A percentile compares a stretch with the other conserved stretches of the same genome.
phyloP scores from a whole-genome alignment of 139 green algal species.

The Chlorella ohadii region DNA sequence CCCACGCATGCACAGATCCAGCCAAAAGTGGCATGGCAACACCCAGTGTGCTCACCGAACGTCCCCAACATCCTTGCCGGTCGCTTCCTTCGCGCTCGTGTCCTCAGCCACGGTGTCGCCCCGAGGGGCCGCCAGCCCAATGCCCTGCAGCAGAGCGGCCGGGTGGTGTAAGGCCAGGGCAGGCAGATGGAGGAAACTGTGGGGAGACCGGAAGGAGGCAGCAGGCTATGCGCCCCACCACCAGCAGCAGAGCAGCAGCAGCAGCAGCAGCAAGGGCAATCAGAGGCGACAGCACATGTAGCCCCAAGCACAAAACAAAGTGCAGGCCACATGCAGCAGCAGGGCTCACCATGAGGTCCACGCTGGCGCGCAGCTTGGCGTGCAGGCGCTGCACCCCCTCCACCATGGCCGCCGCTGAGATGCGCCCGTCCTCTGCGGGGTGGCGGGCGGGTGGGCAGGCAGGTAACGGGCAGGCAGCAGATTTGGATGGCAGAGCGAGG shows the following conservation, averaged over 20 bases:
- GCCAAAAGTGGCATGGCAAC: too few species aligned
- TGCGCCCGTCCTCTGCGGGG: constrained; percentile 1
- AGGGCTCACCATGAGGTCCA: constrained; percentile 62
- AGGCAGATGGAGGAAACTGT: too few species aligned
- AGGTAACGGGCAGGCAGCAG: background rate
- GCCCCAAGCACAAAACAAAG: too few species aligned
- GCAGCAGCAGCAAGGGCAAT: too few species aligned
- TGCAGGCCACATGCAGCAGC: too few species aligned
- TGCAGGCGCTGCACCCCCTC: constrained; percentile 62
- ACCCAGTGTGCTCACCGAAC: constrained; percentile 54
- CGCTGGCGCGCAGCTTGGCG: constrained; percentile 55
- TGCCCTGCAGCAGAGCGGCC: constrained; percentile 24
- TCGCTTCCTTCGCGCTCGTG: background rate
- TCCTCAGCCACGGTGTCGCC: constrained; percentile 67
- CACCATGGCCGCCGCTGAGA: constrained; percentile 14
- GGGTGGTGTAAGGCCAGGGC: too few species aligned
- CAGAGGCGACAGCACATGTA: too few species aligned
- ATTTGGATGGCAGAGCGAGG: too few species aligned
- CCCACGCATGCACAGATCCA: too few species aligned
- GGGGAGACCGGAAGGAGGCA: too few species aligned
- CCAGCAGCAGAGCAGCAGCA: too few species aligned
- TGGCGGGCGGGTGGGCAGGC: background rate
- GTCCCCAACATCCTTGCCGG: constrained; percentile 66
- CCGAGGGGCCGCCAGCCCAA: constrained; percentile 47
- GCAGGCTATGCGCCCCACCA: too few species aligned